Base-by-base conservation (phyloP, 495 filamentous ascomycete genomes). In the Penicillium robsamsonii region DNA sequence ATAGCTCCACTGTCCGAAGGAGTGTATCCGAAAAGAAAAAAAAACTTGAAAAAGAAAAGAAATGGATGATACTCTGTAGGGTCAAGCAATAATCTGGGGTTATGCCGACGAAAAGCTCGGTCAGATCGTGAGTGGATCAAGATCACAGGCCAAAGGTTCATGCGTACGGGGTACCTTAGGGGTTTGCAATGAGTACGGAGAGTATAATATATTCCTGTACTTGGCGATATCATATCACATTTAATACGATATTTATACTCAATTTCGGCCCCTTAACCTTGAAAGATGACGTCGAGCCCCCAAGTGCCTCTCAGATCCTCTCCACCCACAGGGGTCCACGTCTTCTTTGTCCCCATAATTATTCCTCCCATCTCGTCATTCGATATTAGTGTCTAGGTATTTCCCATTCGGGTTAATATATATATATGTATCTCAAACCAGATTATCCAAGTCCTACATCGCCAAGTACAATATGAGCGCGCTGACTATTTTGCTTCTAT, bases 101-200 rank as follows among this genome's bases (percentile, higher is more conserved):
- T 52, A 46, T 56, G 51, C 25, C 25, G 44, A 56, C 25, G 45
- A 27, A 33, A 22, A 20, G 44, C 56, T 55, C 50, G 64, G 67
- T 67, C 45, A 47, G 17, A 27, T 27, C 25, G 25, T 5, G 10
- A 31, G 67, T 70, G 61, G 64, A 63, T 67, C 64, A 65, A 62
- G 24, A 40, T 46, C 8, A 46, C 44, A 25, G 12, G 18, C 41
- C 41, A 44, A 20, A 35, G 33, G 35, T 38, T 38, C 35, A 9
- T 17, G 15, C 9, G n/a, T 35, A 15, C 33, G 33, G 33, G 22
- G 22, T 22, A 22, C 22, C 22, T 22, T 22, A 22, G 22, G 2
- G 22, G 1, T 22, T 22, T 22, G 22, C 22, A 22, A 22, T 2
- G 2, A 2, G 25, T 27, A 4, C 25, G 4, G 25, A 27, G 25